phyloP scores from a whole-genome alignment of 2,329 filamentous ascomycete genomes.

The Fusarium concolor region DNA sequence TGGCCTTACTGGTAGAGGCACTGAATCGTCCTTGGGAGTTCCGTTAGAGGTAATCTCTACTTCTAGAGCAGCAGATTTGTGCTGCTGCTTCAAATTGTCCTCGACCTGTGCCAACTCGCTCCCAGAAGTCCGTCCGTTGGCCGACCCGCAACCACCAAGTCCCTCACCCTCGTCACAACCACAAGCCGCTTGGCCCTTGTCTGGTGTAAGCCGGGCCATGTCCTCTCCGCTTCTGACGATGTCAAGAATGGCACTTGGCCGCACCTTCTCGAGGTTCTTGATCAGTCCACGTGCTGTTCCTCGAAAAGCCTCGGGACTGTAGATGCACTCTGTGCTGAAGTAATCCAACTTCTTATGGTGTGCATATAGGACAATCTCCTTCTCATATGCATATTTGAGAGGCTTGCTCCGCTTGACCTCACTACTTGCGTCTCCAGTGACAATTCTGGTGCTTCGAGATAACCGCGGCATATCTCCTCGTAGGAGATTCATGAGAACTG shows the following conservation, averaged over 20 bases:
- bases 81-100: slow-evolving; percentile 52
- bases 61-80: slow-evolving; percentile 43
- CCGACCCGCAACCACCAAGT: slow-evolving; percentile 76
- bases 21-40: slow-evolving; percentile 42
- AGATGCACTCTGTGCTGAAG: slow-evolving; percentile 98
- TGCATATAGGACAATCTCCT: slow-evolving; percentile 97
- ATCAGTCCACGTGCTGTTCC: slow-evolving; percentile 92
- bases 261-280: slow-evolving; percentile 92
- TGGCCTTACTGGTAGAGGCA: slow-evolving; percentile 52
- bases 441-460: slow-evolving; percentile 88
- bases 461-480: slow-evolving; percentile 89
- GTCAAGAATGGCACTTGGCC: slow-evolving; percentile 93
- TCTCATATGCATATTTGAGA: slow-evolving; percentile 98
- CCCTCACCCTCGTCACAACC: slow-evolving; percentile 54
- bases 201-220: slow-evolving; percentile 80
- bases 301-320: slow-evolving; percentile 95
- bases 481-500: slow-evolving; percentile 95
- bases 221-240: slow-evolving; percentile 96
- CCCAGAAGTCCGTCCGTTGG: slow-evolving; percentile 72
- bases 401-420: slow-evolving; percentile 97
- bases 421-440: slow-evolving; percentile 80
- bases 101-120: slow-evolving; percentile 89
- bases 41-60: slow-evolving; percentile 49
- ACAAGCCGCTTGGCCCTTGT: slow-evolving; percentile 52
- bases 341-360: slow-evolving; percentile 98